Evolutionary conservation across 768 basidiomycete genomes (phyloP), one percentile per base, ranked within the genome.

Genomic region (Neoboletus brunneissimus): DNA sequence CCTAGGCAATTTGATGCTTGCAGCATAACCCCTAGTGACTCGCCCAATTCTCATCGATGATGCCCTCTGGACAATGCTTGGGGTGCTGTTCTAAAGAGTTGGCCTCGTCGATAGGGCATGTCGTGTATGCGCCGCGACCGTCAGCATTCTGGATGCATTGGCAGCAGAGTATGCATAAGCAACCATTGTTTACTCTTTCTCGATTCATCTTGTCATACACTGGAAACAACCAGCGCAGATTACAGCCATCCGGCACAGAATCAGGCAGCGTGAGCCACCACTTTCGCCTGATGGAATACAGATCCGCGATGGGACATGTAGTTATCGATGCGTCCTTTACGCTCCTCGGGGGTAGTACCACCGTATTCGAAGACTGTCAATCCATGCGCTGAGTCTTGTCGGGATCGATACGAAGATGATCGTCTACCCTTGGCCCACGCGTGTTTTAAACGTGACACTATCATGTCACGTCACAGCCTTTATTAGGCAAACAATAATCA

Each of bases 391-490:
- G 27, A 20, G 25, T 25, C 25, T 12, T 34, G 11, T 22, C 20
- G 35, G 6, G 10, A n/a, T 15, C 9, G 16, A 51, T 23, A 22
- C 16, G 35, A 50, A 41, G 23, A 37, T 4, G 37, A 18, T 18
- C 37, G 9, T 37, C 15, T 8, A 18, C 37, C 37, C n/a, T 38
- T 15, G 34, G 18, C 37, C 37, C n/a, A 10, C 37, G 18, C 18
- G 13, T 37, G 37, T 18, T 27, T 27, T 27, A 15, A 20, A 40
- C 56, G 60, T 67, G 66, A 66, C 22, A 29, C 2, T 29, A 53
- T 56, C 49, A 50, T 44, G 22, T 41, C 9, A 22, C 42, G 57
- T 52, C 48, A 62, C 53, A 38, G 47, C 54, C 29, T 54, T 66
- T 59, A 62, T 48, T 57, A 48, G 52, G 12, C 29, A 34, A 25